phyloP scores from a whole-genome alignment of 1,284 basidiomycete genomes.

The Sporisorium exsertum region DNA sequence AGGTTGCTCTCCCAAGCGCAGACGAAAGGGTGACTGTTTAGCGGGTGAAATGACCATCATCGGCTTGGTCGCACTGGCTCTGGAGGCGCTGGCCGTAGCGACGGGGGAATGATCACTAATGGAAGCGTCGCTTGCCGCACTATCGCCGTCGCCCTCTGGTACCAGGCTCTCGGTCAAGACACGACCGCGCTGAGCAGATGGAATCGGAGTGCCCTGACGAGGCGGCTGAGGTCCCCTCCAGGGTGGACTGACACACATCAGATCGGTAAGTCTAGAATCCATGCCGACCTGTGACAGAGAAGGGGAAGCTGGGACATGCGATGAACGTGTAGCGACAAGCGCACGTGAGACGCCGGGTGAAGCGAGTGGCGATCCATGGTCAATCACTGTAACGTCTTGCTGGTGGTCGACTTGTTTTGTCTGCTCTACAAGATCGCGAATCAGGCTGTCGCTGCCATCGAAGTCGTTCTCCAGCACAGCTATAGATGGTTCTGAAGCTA shows the following conservation, averaged over 20 bases:
- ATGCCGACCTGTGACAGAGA: conserved; percentile 48
- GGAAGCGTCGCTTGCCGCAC: conserved; percentile 16
- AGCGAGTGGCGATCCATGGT: conserved; percentile 7
- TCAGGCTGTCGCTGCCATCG: conserved; percentile 31
- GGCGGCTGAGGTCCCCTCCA: conserved; percentile 27
- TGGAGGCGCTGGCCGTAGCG: conserved; percentile 6
- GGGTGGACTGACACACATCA: conserved; percentile 45
- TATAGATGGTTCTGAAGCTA: not conserved
- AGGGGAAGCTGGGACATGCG: conserved; percentile 24
- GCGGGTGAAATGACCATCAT: not conserved
- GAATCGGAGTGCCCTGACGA: conserved; percentile 36
- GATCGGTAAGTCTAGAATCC: conserved; percentile 49
- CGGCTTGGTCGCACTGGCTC: conserved; percentile 8
- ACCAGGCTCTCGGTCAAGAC: conserved; percentile 18
- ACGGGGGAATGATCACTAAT: conserved; percentile 17
- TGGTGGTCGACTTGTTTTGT: not conserved
- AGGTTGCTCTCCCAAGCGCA: conserved; percentile 13
- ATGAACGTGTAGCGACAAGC: conserved; percentile 13
- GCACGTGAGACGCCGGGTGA: conserved; percentile 39
- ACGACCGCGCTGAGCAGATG: conserved; percentile 25
- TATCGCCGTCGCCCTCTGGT: conserved; percentile 2
- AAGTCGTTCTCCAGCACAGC: conserved; percentile 1
- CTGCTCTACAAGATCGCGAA: conserved; percentile 28
- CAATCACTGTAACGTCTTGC: not conserved
- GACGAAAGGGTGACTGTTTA: conserved; percentile 36